These are phyloP conservation scores for Agrostemma githago DNA, from an alignment of 148 eudicot genomes.

Conservation along the genomic window DNA sequence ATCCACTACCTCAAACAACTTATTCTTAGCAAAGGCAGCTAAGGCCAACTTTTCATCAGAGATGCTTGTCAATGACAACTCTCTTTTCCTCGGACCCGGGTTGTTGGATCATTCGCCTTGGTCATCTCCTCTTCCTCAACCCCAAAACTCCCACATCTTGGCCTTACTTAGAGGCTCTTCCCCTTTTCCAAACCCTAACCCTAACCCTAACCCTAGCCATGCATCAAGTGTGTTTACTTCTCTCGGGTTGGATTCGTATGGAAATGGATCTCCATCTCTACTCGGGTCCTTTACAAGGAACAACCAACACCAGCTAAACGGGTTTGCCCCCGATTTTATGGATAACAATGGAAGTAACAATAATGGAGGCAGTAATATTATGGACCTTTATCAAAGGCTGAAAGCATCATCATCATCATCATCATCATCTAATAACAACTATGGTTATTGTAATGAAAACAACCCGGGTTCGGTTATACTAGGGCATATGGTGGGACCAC, in stretches of 20 bases:
- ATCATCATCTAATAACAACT: background rate
- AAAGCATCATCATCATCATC: slow-evolving; percentile 39
- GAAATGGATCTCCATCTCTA: slow-evolving; percentile 32
- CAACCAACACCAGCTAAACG: slow-evolving; percentile 27
- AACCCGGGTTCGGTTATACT: slow-evolving; percentile 24
- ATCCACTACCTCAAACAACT: slow-evolving; percentile 9
- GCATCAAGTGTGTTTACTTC: slow-evolving; percentile 29
- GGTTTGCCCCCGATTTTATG: slow-evolving; percentile 33
- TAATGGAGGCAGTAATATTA: slow-evolving; percentile 17
- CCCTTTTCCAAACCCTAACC: slow-evolving; percentile 24
- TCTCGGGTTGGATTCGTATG: slow-evolving; percentile 34
- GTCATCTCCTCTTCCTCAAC: slow-evolving; percentile 37
- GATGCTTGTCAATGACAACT: slow-evolving; percentile 24
- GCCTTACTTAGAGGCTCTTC: slow-evolving; percentile 52
- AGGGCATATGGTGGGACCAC: slow-evolving; percentile 31
- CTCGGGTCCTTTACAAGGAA: slow-evolving; percentile 38
- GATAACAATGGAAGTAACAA: slow-evolving; percentile 29
- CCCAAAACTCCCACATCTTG: slow-evolving; percentile 45
- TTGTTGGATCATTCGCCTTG: slow-evolving; percentile 34
- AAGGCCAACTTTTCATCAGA: slow-evolving; percentile 26
- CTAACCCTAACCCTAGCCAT: slow-evolving; percentile 34
- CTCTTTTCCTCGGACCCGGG: slow-evolving; percentile 27
- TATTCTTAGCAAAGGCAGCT: slow-evolving; percentile 21
- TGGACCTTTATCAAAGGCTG: slow-evolving; percentile 52
- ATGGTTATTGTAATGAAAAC: slow-evolving; percentile 26